These are phyloP conservation scores for Collybia sp. DNA, from an alignment of 768 basidiomycete species.

Conservation along the genomic window DNA sequence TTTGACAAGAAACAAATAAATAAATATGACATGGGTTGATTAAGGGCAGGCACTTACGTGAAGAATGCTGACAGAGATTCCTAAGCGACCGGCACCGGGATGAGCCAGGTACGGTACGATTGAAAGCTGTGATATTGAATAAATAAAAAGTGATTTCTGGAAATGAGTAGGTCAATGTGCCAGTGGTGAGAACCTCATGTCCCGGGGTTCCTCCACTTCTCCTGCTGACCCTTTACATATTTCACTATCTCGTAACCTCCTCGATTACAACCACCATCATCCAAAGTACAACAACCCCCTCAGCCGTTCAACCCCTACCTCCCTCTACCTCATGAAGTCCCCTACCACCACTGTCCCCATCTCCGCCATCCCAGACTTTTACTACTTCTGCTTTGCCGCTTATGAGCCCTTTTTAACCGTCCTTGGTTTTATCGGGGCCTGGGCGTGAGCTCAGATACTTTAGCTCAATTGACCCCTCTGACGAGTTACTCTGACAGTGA, in stretches of 20 bases:
- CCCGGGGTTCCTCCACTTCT: constrained; percentile 5
- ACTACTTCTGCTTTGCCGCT: constrained; percentile 68
- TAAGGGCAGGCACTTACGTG: constrained; percentile 29
- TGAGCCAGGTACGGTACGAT: too few species aligned
- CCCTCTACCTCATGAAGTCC: too few species aligned
- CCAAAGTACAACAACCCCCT: too few species aligned
- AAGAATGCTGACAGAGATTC: neutral
- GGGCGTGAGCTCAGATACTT: constrained; percentile 29
- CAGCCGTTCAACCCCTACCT: too few species aligned
- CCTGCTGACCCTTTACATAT: constrained; percentile 5
- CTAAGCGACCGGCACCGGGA: too few species aligned
- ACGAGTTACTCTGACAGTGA: constrained; percentile 30
- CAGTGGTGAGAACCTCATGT: too few species aligned
- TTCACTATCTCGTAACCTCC: too few species aligned
- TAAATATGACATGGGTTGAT: constrained; percentile 21
- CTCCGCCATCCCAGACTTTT: constrained; percentile 68
- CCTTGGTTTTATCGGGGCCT: constrained; percentile 61
- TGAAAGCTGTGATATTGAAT: too few species aligned
- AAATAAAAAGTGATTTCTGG: too few species aligned
- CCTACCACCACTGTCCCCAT: constrained; percentile 13
- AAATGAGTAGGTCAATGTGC: too few species aligned
- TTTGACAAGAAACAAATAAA: neutral
- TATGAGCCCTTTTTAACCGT: constrained; percentile 70
- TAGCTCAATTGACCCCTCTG: too few species aligned
- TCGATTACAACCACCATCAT: too few species aligned